Conservation (phyloP, 345 rosid genomes). For the Balakata baccata region DNA sequence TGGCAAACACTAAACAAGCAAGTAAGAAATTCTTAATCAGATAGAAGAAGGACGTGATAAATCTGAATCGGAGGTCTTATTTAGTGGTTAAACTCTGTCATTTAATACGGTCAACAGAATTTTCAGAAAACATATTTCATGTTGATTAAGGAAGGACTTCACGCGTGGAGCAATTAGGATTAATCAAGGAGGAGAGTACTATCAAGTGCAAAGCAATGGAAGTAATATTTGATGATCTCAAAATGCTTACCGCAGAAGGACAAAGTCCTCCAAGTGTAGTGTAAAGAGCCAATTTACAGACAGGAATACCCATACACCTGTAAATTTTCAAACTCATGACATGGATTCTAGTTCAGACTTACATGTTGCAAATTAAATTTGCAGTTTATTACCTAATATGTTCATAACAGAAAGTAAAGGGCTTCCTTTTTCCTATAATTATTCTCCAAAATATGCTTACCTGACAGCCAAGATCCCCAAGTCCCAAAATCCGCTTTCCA, state of each 20-base stretch:
- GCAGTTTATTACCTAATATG: not conserved
- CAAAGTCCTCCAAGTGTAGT: constrained; percentile 92
- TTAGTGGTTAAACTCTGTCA: not conserved
- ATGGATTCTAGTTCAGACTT: not conserved
- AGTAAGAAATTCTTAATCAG: not conserved
- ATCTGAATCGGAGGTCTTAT: not conserved
- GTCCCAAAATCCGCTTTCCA: constrained; percentile 24
- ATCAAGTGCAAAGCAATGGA: not conserved
- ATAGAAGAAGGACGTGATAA: not conserved
- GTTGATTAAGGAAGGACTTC: not conserved
- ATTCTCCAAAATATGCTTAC: not conserved
- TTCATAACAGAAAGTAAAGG: too few species aligned
- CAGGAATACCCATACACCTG: constrained; percentile 98
- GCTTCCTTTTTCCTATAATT: too few species aligned
- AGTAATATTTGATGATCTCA: not conserved
- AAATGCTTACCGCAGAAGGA: constrained; percentile 70
- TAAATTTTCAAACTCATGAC: constrained; percentile 4
- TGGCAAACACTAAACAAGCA: constrained; percentile 66
- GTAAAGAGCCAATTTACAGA: constrained; percentile 75
- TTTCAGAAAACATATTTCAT: not conserved
- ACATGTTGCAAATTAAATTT: not conserved
- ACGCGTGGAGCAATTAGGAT: not conserved
- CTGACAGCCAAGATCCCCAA: constrained; percentile 28
- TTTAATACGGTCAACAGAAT: not conserved
- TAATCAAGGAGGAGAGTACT: not conserved